A percentile compares a stretch with the other conserved stretches of the same genome.
Evolutionary conservation across 148 eudicot genomes (phyloP).

Genomic region (Nepenthes gracilis): DNA sequence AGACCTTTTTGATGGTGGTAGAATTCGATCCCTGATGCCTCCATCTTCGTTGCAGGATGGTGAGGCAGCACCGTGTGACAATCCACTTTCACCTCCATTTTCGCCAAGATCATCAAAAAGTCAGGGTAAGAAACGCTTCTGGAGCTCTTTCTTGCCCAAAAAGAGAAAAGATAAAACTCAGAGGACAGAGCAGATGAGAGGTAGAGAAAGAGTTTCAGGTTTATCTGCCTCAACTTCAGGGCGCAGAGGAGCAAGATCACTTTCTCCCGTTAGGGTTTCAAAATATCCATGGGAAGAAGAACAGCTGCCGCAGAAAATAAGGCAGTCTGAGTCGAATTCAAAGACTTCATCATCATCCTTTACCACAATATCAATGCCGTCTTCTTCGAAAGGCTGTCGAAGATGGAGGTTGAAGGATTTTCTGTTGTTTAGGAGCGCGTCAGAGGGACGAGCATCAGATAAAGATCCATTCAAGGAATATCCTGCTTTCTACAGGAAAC

Average conservation of each 20-base stretch:
- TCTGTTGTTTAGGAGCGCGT: conserved; percentile 62
- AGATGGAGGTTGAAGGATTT: conserved; percentile 65
- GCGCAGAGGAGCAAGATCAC: conserved; percentile 19
- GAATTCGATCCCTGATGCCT: no score
- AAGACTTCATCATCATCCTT: background rate
- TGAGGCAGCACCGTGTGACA: background rate
- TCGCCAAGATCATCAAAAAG: conserved; percentile 24
- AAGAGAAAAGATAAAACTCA: conserved; percentile 13
- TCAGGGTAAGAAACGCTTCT: background rate
- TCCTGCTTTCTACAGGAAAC: conserved; percentile 10
- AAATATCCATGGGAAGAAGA: conserved; percentile 24
- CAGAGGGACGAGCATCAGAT: conserved; percentile 48
- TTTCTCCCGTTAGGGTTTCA: conserved; percentile 37
- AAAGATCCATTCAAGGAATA: conserved; percentile 27
- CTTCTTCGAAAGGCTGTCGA: conserved; percentile 13
- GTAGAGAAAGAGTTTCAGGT: conserved; percentile 14
- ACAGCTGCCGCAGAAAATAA: background rate
- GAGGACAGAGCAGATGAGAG: conserved; percentile 6
- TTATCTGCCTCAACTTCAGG: background rate
- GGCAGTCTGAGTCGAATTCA: background rate
- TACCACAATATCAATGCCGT: background rate
- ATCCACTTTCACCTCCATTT: conserved; percentile 12
- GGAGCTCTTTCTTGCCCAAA: conserved; percentile 15
- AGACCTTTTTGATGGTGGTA: no score
- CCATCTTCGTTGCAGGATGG: no score